A percentile compares a stretch with the other conserved stretches of the same genome.
phyloP scores from a whole-genome alignment of 345 rosid species.

The Lepidium didymum region DNA sequence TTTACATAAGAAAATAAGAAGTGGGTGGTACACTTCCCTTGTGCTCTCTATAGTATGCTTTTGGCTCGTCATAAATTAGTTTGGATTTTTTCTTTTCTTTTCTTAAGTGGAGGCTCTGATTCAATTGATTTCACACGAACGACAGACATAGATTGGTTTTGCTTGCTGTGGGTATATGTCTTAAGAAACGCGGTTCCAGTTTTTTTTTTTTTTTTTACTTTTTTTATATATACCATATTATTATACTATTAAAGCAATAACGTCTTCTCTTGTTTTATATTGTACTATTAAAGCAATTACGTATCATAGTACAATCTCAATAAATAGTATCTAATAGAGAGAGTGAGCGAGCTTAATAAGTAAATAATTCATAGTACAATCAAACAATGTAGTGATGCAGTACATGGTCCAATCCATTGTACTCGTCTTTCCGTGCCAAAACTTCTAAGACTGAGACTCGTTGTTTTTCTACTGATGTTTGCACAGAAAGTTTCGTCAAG shows the following conservation, averaged over 20 bases:
- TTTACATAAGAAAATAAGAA: constrained; percentile 20
- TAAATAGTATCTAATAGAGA: too few relatives aligned
- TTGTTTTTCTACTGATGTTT: too few relatives aligned
- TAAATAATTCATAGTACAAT: too few relatives aligned
- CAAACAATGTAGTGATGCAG: too few relatives aligned
- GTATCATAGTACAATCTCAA: neutral
- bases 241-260: constrained; percentile 15
- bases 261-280: neutral
- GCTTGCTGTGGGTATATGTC: constrained; percentile 28
- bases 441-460: too few relatives aligned
- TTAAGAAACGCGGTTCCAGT: constrained; percentile 3
- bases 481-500: neutral
- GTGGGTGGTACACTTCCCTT: constrained; percentile 7
- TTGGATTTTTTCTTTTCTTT: constrained; percentile 1
- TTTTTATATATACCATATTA: neutral
- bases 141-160: constrained; percentile 21
- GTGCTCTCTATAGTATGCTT: constrained; percentile 16
- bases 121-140: constrained; percentile 24
- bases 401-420: neutral
- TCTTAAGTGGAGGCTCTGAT: constrained; percentile 25
- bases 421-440: neutral
- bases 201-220: neutral
- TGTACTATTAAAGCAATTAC: neutral
- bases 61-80: neutral
- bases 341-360: too few relatives aligned